phyloP scores from a whole-genome alignment of 1,139 yeast genomes.

The Yamadazyma friedrichii region DNA sequence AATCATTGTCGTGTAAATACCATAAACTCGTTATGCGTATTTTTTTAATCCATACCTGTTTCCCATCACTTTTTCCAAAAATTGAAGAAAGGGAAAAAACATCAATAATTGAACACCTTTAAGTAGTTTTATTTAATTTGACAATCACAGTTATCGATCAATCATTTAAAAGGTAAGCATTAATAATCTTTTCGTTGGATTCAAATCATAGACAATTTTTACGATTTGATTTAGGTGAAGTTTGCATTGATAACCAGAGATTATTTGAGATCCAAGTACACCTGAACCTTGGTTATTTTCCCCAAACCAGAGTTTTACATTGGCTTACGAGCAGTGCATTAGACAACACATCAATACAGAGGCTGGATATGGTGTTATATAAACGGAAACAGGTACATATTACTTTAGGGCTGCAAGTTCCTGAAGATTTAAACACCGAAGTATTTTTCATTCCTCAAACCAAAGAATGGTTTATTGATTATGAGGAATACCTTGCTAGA shows the following conservation, averaged over 20 bases:
- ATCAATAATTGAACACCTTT: not conserved
- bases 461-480: slow-evolving; percentile 79
- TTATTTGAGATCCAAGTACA: too few relatives aligned
- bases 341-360: not conserved
- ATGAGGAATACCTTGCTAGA: slow-evolving; percentile 70
- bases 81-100: too few relatives aligned
- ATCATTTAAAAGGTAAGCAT: too few relatives aligned
- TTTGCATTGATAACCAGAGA: too few relatives aligned
- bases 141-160: too few relatives aligned
- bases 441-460: slow-evolving; percentile 84
- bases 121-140: not conserved
- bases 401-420: slow-evolving; percentile 55
- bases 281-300: not conserved
- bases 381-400: slow-evolving; percentile 68
- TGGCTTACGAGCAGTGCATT: not conserved
- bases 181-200: too few relatives aligned
- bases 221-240: not conserved
- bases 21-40: slow-evolving; percentile 3
- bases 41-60: not conserved
- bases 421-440: slow-evolving; percentile 49
- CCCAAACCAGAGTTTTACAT: too few relatives aligned
- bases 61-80: too few relatives aligned
- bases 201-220: too few relatives aligned
- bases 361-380: slow-evolving; percentile 55
- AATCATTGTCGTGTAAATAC: not conserved